These are phyloP conservation scores for Calonectria multiphialidica DNA, from an alignment of 2,329 filamentous ascomycete genomes.

Conservation along the genomic window DNA sequence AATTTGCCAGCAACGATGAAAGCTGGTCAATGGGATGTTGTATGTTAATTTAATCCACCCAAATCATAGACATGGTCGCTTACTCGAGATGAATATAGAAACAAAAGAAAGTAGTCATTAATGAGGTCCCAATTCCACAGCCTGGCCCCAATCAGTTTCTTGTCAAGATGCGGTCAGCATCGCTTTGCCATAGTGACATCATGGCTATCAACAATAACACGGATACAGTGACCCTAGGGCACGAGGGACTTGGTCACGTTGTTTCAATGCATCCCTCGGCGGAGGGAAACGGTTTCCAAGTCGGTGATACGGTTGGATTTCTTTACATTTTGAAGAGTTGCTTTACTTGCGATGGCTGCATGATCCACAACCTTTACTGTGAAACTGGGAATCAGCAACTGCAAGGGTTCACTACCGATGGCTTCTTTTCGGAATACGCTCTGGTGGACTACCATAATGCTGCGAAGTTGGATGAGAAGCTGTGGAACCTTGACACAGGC, in stretches of 20 bases:
- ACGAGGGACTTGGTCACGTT: constrained; percentile 60
- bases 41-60: neutral
- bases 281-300: constrained; percentile 52
- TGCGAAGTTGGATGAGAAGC: constrained; percentile 52
- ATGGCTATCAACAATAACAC: constrained; percentile 33
- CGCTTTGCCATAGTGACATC: constrained; percentile 50
- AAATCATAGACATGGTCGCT: neutral
- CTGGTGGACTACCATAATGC: constrained; percentile 59
- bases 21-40: constrained; percentile 31
- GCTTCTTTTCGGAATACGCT: constrained; percentile 61
- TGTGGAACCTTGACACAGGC: constrained; percentile 34
- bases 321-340: constrained; percentile 59
- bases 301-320: constrained; percentile 59
- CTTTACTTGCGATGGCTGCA: constrained; percentile 60
- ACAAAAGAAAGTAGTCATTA: constrained; percentile 48
- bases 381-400: constrained; percentile 51
- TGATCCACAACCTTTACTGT: constrained; percentile 56
- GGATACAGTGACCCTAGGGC: constrained; percentile 49
- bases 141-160: constrained; percentile 55
- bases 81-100: constrained; percentile 22
- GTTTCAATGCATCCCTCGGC: constrained; percentile 51
- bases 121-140: constrained; percentile 57
- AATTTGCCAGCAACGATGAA: constrained; percentile 22
- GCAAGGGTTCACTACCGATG: constrained; percentile 57
- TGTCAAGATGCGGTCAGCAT: constrained; percentile 50